Evolutionary conservation across 306 rosid species (phyloP), one percentile per base, ranked within the genome.

Genomic region (Castanopsis chinensis): DNA sequence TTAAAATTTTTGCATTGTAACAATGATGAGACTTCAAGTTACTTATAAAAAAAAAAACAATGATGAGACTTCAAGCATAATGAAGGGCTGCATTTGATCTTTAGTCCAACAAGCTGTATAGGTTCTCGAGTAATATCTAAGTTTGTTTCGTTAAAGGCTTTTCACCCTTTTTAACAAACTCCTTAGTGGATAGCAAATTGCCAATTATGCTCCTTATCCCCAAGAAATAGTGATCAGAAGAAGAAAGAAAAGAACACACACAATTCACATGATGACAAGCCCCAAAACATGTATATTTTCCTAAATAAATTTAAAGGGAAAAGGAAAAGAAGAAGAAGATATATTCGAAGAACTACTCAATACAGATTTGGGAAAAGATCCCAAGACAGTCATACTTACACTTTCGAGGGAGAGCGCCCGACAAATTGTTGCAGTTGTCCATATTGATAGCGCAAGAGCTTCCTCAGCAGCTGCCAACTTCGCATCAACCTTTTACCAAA

Each of bases 391-490:
- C 64, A 51, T 58, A 84, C 96, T 89, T 83, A 95, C 98, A 74
- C 85, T 85, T 84, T 91, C 93, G 73, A 95, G 97, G 82, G 98
- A 93, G 69, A 95, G 90, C 81, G 88, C 92, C 70, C 96, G 97
- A 80, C 99, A 95, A 30, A 91, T 79, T 71, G 97, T 88, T 73
- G 99, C 89, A 1, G 87, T 89, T 68, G 99, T 89, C 99, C 99
- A 95, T 73, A 95, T 75, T 58, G 99, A 93, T 85, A 95, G 83
- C 63, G 99, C 83, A 74, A 80, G 83, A 41, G 94, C 95, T 86
- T 95, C 99, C 89, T 95, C 99, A 64, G 91, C 96, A 77, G 91
- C 89, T 74, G 92, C 92, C 86, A 93, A 78, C 94, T 86, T 89
- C 9, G 74, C 53, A 43, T 82, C 73, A 75, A 80, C 93, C 97